Percentiles rank a stretch among this genome's conserved stretches.
phyloP scores from a whole-genome alignment of 257 asterid genomes.

The Petunia axillaris region DNA sequence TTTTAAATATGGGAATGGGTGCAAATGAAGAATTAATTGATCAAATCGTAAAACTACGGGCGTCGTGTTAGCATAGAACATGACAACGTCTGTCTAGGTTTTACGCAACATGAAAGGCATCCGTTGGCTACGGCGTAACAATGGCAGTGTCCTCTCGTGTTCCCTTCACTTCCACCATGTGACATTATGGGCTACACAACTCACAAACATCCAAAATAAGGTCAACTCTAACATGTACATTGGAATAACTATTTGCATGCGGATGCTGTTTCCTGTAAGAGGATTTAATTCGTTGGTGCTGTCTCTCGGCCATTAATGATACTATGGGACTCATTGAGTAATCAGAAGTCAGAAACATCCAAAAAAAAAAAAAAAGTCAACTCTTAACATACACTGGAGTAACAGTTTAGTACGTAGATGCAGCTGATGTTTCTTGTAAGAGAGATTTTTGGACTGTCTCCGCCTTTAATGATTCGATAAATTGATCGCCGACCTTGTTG shows the following conservation, averaged over 20 bases:
- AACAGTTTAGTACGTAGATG: neutral
- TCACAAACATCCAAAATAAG: neutral
- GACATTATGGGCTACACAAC: conserved; percentile 5
- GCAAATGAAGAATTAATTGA: neutral
- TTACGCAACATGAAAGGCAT: neutral
- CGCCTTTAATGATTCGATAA: neutral
- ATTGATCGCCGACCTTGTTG: neutral
- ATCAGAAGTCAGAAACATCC: neutral
- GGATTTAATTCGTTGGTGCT: neutral
- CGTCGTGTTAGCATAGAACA: neutral
- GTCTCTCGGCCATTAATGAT: neutral
- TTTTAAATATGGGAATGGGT: neutral
- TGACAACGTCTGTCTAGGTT: conserved; percentile 6
- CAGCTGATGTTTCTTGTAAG: neutral
- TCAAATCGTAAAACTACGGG: neutral
- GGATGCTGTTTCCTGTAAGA: conserved; percentile 11
- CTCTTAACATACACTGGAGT: neutral
- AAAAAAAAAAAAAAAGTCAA: neutral
- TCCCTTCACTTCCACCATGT: conserved; percentile 8
- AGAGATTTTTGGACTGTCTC: neutral
- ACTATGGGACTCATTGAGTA: neutral
- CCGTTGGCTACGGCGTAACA: conserved; percentile 15
- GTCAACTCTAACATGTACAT: conserved; percentile 14
- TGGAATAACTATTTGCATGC: neutral
- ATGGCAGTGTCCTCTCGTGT: neutral